Conservation (phyloP, 306 rosid species). For the Medicago lupulina region DNA sequence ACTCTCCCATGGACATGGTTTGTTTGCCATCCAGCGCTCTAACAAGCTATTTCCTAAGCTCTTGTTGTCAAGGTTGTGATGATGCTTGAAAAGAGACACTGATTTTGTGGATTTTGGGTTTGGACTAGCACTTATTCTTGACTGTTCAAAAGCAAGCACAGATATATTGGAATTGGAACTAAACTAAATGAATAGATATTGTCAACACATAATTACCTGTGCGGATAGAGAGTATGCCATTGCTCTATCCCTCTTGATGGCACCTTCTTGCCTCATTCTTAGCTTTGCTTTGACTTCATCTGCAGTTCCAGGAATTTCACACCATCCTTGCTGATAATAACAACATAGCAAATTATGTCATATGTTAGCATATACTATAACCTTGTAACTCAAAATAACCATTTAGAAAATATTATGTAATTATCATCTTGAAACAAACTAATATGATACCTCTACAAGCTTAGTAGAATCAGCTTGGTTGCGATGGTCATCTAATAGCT, state of each 20-base stretch:
- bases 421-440: constrained; percentile 24
- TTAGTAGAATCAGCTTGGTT: constrained; percentile 52
- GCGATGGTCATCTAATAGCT: constrained; percentile 49
- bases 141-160: constrained; percentile 51
- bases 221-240: constrained; percentile 73
- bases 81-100: constrained; percentile 49
- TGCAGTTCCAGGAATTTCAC: constrained; percentile 71
- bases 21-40: constrained; percentile 80
- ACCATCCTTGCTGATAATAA: constrained; percentile 76
- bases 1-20: constrained; percentile 93
- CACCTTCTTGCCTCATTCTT: constrained; percentile 76
- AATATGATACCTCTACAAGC: constrained; percentile 58
- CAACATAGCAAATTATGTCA: neutral
- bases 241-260: constrained; percentile 81
- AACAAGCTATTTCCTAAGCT: constrained; percentile 62
- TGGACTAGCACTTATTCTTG: constrained; percentile 70
- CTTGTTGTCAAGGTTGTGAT: constrained; percentile 49
- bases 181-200: constrained; percentile 2
- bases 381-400: constrained; percentile 1
- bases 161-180: neutral
- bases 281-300: constrained; percentile 78
- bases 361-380: constrained; percentile 23
- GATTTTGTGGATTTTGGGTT: constrained; percentile 42
- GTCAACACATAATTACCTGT: constrained; percentile 63
- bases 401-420: constrained; percentile 11